Evolutionary conservation across 2,329 filamentous ascomycete genomes (phyloP), one percentile per base, ranked within the genome.

Genomic region (Monosporascus sp.): DNA sequence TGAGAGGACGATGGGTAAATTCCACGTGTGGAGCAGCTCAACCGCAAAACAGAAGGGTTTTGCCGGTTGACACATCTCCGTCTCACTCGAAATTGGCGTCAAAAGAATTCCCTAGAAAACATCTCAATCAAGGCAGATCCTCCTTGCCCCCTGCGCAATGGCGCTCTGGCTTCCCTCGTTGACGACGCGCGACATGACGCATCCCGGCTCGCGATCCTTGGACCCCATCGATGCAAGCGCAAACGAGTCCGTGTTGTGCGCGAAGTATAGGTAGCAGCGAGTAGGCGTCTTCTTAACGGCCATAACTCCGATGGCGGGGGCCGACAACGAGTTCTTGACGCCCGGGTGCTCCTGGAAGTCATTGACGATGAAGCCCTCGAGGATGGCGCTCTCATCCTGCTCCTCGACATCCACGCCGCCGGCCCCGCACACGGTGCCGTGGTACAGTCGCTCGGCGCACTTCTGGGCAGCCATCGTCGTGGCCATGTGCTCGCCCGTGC

Each of bases 401-500:
- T 87, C 86, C 11, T 79, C 71, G 17, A 88, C 75, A 58, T 88
- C 83, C 7, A 71, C 70, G 7, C 90, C 90, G 17, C 76, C 80
- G 49, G 71, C 72, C 2, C 74, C 80, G 59, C 82, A 85, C 65
- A 78, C 81, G 48, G 78, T 87, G 60, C 78, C 82, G 59, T 87
- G 82, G 66, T 91, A 96, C 26, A 99, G 78, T 46, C 94, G 84
- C 59, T 93, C 88, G 1, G 92, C 91, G 67, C 91, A 96, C 52
- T 87, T 86, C 54, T 87, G 86, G 7, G 94, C 92, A 11, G 94
- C 93, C 80, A 95, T 87, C 0, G 92, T 95, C 0, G 93, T 97
- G 37, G 91, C 89, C 88, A 99, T 99, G 68, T 99, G 94, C 72
- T 99, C 94, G 48, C 94, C 94, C 3, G 94, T 99, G 28, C 94